Base-by-base conservation (phyloP, 2,329 filamentous ascomycete species). In the Colletotrichum musae region DNA sequence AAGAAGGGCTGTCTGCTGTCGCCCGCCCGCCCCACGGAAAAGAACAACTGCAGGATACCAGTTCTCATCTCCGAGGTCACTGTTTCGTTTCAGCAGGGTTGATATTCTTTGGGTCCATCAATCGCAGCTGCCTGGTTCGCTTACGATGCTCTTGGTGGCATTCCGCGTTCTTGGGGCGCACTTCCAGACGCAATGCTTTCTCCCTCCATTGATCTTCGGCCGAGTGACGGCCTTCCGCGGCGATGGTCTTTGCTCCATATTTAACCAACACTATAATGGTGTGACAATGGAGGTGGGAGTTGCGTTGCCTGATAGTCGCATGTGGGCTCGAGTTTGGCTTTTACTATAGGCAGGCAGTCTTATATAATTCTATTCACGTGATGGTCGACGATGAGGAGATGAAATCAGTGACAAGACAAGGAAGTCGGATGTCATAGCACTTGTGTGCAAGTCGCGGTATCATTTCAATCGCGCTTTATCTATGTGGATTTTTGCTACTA, bases 81-180 rank as follows among this genome's bases (percentile, higher is more conserved):
- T 60, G 58, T 51, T 41, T 60, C 58, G 48, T 45, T 32, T 45
- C 58, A 45, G 16, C 48, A 62, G 16, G 48, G 36, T 32, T 52
- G 18, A 18, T 10, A n/a, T 24, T 24, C 18, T 6, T 21, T 21
- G 47, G 6, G 26, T 18, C 58, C 58, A 61, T 9, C 24, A 18
- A 61, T 15, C 2, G 16, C 21, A 13, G 45, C 50, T 32, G 58
- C 48, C 50, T 32, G 50, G 50, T 47, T 62, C 50, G 59, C 59
- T 54, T 62, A 48, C 39, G 10, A 41, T 26, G 32, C 24, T 18
- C 26, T 32, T n/a, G 28, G 50, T 54, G 24, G 52, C 48, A 28
- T 58, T 21, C 58, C 39, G 21, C n/a, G 9, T 9, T 16, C 16
- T 28, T 26, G 58, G 24, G 36, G 45, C 24, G 7, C 16, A 16